Conservation (phyloP, 1,139 yeast genomes). For the Sugiyamaella xylanicola region DNA sequence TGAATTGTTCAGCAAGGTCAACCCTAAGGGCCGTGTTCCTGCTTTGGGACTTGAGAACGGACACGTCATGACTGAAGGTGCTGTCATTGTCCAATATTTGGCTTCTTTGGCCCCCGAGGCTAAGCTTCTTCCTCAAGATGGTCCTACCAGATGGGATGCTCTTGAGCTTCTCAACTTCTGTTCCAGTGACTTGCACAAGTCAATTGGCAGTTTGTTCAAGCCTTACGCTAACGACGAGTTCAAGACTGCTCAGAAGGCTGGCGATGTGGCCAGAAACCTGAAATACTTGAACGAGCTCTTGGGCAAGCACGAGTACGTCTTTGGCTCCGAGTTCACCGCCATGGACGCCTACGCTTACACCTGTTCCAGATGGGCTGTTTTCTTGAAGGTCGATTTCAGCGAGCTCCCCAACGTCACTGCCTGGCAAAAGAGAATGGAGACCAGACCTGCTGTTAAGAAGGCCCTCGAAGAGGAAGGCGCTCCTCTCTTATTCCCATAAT, state of each 20-base stretch:
- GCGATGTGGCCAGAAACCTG: conserved; percentile 6
- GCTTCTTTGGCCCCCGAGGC: conserved; percentile 11
- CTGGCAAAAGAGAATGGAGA: conserved; percentile 14
- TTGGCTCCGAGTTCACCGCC: conserved; percentile 6
- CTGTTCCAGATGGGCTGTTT: conserved; percentile 10
- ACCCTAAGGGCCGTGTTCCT: conserved; percentile 17
- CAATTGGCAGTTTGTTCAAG: conserved; percentile 2
- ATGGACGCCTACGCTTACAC: conserved; percentile 13
- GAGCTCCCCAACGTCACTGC: conserved; percentile 2
- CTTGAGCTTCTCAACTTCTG: conserved; percentile 8
- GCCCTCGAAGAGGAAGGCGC: conserved; percentile 10
- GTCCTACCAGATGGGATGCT: conserved; percentile 13
- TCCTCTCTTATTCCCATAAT: neutral
- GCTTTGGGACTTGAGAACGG: conserved; percentile 11
- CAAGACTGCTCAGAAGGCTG: conserved; percentile 12
- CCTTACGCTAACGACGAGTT: conserved; percentile 13
- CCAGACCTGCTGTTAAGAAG: conserved; percentile 4
- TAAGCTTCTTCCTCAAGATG: conserved; percentile 11
- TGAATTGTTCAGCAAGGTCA: conserved; percentile 2
- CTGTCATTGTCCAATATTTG: conserved; percentile 10
- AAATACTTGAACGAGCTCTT: conserved; percentile 3
- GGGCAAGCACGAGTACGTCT: neutral
- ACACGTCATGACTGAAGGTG: conserved; percentile 11
- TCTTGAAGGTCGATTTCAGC: conserved; percentile 3
- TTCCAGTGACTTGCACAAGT: conserved; percentile 12